phyloP scores from a whole-genome alignment of 306 rosid genomes.

The Prunus mira region DNA sequence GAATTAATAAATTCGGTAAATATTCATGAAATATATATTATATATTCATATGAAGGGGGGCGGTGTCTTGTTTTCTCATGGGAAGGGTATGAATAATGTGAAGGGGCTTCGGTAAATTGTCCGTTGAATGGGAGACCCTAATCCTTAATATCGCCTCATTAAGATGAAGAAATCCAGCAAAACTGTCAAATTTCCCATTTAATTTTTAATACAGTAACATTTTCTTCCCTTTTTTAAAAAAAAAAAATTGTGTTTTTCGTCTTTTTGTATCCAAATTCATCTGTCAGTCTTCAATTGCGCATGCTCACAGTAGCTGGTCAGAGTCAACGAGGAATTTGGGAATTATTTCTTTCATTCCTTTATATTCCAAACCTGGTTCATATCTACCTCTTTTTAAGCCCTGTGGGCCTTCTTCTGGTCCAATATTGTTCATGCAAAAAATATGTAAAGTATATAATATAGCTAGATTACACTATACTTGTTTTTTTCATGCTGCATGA shows the following conservation, averaged over 20 bases:
- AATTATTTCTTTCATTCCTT: conserved; percentile 47
- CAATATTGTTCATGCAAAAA: not conserved
- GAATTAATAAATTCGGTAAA: too few relatives aligned
- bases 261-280: conserved; percentile 10
- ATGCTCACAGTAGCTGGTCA: conserved; percentile 35
- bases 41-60: not conserved
- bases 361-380: conserved; percentile 6
- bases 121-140: conserved; percentile 87
- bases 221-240: not conserved
- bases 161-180: conserved; percentile 55
- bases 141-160: conserved; percentile 66
- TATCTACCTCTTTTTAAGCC: not conserved
- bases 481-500: not conserved
- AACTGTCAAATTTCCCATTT: conserved; percentile 36
- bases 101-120: conserved; percentile 56
- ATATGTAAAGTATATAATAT: too few relatives aligned
- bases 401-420: not conserved
- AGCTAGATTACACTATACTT: too few relatives aligned
- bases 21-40: too few relatives aligned
- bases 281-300: conserved; percentile 37
- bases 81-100: not conserved
- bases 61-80: conserved; percentile 20
- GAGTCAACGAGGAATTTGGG: conserved; percentile 65
- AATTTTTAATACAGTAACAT: conserved; percentile 13
- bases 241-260: not conserved